These are phyloP conservation scores for Podila verticillata DNA, from an alignment of 192 early-diverging fungal species.

Conservation along the genomic window DNA sequence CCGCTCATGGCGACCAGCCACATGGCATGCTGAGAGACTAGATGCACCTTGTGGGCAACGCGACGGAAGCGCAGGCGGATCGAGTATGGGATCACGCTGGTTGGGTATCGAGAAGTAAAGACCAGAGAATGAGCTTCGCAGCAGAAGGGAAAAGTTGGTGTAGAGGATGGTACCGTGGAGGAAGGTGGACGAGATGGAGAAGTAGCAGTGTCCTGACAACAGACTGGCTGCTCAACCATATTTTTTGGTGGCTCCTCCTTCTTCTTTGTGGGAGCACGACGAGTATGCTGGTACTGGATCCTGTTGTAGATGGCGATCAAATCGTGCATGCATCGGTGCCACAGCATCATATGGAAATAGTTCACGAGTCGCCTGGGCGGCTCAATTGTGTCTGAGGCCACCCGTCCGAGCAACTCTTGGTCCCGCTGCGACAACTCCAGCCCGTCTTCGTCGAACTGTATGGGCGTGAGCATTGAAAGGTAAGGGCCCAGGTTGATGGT, in stretches of 20 bases:
- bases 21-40: slow-evolving; percentile 3
- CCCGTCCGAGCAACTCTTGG: slow-evolving; percentile 2
- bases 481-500: slow-evolving; percentile 25
- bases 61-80: slow-evolving; percentile 29
- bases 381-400: background rate
- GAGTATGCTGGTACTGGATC: slow-evolving; percentile 20
- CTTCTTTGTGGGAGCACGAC: background rate
- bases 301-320: slow-evolving; percentile 32
- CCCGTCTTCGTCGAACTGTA: slow-evolving; percentile 3
- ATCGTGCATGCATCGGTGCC: slow-evolving; percentile 39
- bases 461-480: slow-evolving; percentile 16
- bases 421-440: background rate
- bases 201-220: slow-evolving; percentile 9
- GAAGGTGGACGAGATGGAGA: background rate
- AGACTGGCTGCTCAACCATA: slow-evolving; percentile 1
- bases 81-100: slow-evolving; percentile 17
- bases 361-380: slow-evolving; percentile 25
- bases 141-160: slow-evolving; percentile 32
- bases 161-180: background rate
- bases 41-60: slow-evolving; percentile 17
- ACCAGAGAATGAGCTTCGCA: slow-evolving; percentile 41
- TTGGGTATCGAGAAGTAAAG: slow-evolving; percentile 20
- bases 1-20: slow-evolving; percentile 1
- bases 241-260: background rate
- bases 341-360: slow-evolving; percentile 43